Evolutionary conservation across 176 grass and related monocot genomes (phyloP), one percentile per base, ranked within the genome.

Genomic region (Otatea glauca): DNA sequence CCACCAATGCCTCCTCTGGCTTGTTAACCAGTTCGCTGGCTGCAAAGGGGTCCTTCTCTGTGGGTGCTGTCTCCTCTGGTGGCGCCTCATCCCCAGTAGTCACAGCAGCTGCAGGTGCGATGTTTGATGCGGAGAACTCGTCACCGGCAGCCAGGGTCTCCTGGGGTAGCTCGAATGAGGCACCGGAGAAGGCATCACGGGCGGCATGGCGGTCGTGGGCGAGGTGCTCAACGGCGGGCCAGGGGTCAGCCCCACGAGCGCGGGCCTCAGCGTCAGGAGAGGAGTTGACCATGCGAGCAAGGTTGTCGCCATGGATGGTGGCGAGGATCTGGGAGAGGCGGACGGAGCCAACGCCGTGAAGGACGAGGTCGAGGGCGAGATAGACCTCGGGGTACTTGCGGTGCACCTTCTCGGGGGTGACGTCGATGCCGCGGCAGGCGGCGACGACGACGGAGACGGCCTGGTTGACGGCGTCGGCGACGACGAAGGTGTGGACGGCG

Each of bases 341-440:
- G 14, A 99, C 93, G 78, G 91, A 85, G 13, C 96, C 93, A 21
- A 93, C 88, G 80, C 96, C 96, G 44, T 92, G 93, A 56, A 99
- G 93, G 72, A 98, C 91, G 76, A 99, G 94, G 69, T 99, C 96
- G 45, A 99, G 91, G 3, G 96, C 96, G 86, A 99, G 91, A 70
- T 99, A 99, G 17, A 99, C 91, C 89, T 99, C 96, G 3, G 96
- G 93, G 81, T 96, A 99, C 84, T 99, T 99, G 53, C 93, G 93
- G 53, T 96, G 91, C 47, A 99, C 85, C 88, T 99, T 99, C 62
- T 99, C 93, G 3, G 96, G 96, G 17, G 93, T 96, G 63, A 91
- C 96, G 16, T 99, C 96, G 65, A 99, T 86, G 54, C 96, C 93
- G 34, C 93, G 91, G 78, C 96, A 99, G 20, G 96, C 96, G 18